Conservation (phyloP, 2,329 filamentous ascomycete genomes). For the Arthrobotrys musiformis region DNA sequence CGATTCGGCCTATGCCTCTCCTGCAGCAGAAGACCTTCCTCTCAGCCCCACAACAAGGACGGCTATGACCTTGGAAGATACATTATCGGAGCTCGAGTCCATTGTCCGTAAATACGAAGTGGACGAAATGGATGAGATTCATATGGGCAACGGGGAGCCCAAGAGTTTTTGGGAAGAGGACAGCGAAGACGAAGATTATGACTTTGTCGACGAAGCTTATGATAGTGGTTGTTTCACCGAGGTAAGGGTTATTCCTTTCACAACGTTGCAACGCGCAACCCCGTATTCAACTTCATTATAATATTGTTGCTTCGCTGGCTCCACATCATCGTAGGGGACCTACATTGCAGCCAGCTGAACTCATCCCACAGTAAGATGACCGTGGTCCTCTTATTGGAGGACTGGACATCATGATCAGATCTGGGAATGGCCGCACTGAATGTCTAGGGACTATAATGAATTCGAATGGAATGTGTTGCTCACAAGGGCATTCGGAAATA, state of each 20-base stretch:
- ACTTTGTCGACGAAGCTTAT: conserved; percentile 54
- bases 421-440: background rate
- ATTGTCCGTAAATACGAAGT: conserved; percentile 54
- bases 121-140: conserved; percentile 8
- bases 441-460: conserved; percentile 7
- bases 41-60: conserved; percentile 17
- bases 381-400: conserved; percentile 34
- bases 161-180: conserved; percentile 50
- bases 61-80: conserved; percentile 51
- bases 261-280: conserved; percentile 15
- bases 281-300: conserved; percentile 21
- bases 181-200: conserved; percentile 45
- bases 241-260: conserved; percentile 42
- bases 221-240: conserved; percentile 55
- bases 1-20: conserved; percentile 52
- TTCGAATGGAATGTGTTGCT: conserved; percentile 48
- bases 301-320: conserved; percentile 5
- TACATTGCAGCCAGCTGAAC: conserved; percentile 29
- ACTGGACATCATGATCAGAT: background rate
- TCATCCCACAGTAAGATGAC: conserved; percentile 1
- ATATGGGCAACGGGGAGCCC: conserved; percentile 1
- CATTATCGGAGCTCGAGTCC: conserved; percentile 48
- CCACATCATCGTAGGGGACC: conserved; percentile 11
- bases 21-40: conserved; percentile 36
- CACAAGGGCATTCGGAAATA: conserved; percentile 47